A percentile compares a stretch with the other conserved stretches of the same genome.
phyloP scores from a whole-genome alignment of 176 grass and related monocot genomes.

The Oryza glaberrima region DNA sequence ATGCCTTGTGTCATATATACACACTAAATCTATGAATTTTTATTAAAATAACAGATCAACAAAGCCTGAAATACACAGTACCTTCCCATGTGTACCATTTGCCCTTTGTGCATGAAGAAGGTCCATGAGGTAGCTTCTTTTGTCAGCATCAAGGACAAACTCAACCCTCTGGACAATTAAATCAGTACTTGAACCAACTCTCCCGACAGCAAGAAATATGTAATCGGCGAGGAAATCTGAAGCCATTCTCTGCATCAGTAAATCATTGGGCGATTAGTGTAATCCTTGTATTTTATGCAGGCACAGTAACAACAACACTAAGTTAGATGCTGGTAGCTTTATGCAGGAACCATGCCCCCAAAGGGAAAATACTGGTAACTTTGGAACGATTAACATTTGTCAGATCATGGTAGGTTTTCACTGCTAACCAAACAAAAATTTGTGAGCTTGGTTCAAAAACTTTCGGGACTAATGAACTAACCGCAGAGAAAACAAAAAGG shows the following conservation, averaged over 20 bases:
- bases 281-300: neutral
- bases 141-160: slow-evolving; percentile 89
- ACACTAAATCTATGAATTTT: neutral
- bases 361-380: neutral
- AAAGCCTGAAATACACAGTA: neutral
- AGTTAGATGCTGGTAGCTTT: neutral
- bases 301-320: neutral
- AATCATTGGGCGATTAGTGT: neutral
- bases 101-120: slow-evolving; percentile 90
- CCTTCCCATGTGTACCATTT: slow-evolving; percentile 86
- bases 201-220: slow-evolving; percentile 97
- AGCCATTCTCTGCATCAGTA: slow-evolving; percentile 63
- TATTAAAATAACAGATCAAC: neutral
- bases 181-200: slow-evolving; percentile 98
- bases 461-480: neutral
- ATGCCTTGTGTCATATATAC: neutral
- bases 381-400: neutral
- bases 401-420: neutral
- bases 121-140: slow-evolving; percentile 95
- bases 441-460: neutral
- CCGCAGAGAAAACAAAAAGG: neutral
- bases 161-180: slow-evolving; percentile 92
- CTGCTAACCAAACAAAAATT: neutral
- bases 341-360: neutral
- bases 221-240: slow-evolving; percentile 86